Evolutionary conservation across 352 stramenopile genomes (phyloP), one percentile per base, ranked within the genome.

Genomic region (Globisporangium apiculatum): DNA sequence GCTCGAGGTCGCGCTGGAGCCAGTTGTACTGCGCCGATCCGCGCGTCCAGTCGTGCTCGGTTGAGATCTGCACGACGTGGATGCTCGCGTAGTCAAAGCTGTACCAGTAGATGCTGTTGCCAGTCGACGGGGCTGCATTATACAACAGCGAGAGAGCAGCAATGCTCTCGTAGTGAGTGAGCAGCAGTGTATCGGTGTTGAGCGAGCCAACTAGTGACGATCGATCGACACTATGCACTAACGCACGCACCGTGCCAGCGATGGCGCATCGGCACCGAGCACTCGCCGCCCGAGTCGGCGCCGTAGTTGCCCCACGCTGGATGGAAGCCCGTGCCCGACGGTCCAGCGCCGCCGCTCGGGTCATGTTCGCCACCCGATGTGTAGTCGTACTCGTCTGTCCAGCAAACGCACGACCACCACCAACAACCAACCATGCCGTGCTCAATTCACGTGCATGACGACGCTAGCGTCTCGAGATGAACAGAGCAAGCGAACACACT

Each of bases 11-110:
- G 6, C 64, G 58, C 51, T 88, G 57, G 41, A 98, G 72, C 82
- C 89, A 98, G 46, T 76, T 55, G 54, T 95, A 91, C 67, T 98
- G 94, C 43, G 67, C 55, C 7, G 87, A 97, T 48, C 87, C 88
- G 56, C 62, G 65, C 1, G 80, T 87, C 65, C 93, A 83, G 69
- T 97, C 83, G 68, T 98, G 88, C 66, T 98, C 94, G 4, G 75
- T 89, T 2, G 79, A 94, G 49, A 98, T 79, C 64, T 97, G 83
- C 52, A 97, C 83, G 6, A 95, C 94, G 55, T 97, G 87, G 35
- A 98, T 67, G 10, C 77, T 80, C 2, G 65, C 76, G 55, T 95
- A 94, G 53, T 96, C 66, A 58, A 96, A 97, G n/a, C 82, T 96
- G 70, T 97, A 90, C 85, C 87, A 93, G 59, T 87, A 92, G 55